Percentiles rank a stretch among this genome's conserved stretches.
Conservation (phyloP, 2,329 filamentous ascomycete genomes). For the Septoria petroselini region DNA sequence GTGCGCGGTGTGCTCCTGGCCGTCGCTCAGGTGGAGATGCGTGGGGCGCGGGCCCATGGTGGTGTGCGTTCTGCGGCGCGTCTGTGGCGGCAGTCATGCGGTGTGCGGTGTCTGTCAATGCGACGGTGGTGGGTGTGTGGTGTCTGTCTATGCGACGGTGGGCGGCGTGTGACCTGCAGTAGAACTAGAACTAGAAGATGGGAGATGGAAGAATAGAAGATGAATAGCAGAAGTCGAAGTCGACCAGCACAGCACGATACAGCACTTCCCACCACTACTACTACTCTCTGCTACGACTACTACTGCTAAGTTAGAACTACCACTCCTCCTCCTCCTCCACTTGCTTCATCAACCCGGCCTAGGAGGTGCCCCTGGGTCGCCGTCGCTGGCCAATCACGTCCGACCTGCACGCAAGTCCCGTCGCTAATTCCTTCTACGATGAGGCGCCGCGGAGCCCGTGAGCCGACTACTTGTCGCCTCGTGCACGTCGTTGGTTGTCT, state of each 20-base stretch:
- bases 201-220: too few relatives aligned
- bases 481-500: constrained; percentile 1
- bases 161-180: too few relatives aligned
- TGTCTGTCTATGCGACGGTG: background rate
- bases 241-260: constrained; percentile 3
- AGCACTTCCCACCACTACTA: too few relatives aligned
- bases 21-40: constrained; percentile 25
- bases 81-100: constrained; percentile 4
- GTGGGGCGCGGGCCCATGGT: constrained; percentile 34
- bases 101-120: background rate
- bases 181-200: too few relatives aligned
- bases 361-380: too few relatives aligned
- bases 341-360: background rate
- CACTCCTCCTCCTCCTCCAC: constrained; percentile 2
- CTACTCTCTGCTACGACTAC: too few relatives aligned
- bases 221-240: background rate
- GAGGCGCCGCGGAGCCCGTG: constrained; percentile 4
- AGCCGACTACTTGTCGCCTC: background rate
- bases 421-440: constrained; percentile 8
- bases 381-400: background rate
- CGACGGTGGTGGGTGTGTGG: background rate
- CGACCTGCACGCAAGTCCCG: background rate
- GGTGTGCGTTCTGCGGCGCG: constrained; percentile 15
- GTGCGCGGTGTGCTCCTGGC: constrained; percentile 1
- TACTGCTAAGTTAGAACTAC: too few relatives aligned